These are phyloP conservation scores for Hirschioporus abietinus DNA, from an alignment of 768 basidiomycete species.

Conservation along the genomic window DNA sequence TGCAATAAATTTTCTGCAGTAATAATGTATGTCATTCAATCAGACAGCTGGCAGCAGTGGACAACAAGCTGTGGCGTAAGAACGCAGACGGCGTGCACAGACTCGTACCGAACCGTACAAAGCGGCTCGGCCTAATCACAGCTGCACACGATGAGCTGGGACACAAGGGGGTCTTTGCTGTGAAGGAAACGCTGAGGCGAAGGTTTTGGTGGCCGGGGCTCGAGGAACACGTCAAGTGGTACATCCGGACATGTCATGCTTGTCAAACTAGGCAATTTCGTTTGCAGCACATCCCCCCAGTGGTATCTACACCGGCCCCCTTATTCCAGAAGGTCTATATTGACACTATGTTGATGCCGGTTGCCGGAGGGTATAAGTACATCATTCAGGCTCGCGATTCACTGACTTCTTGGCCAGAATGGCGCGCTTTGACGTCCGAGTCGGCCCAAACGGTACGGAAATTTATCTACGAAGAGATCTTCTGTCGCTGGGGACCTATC, in stretches of 20 bases:
- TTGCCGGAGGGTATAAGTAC: constrained; percentile 25
- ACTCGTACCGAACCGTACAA: constrained; percentile 10
- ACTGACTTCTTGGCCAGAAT: constrained; percentile 30
- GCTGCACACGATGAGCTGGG: constrained; percentile 16
- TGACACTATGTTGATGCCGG: constrained; percentile 37
- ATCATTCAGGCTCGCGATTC: constrained; percentile 33
- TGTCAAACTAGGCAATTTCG: constrained; percentile 28
- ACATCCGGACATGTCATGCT: constrained; percentile 27
- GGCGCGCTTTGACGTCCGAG: constrained; percentile 22
- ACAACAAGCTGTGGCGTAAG: constrained; percentile 14
- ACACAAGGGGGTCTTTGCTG: constrained; percentile 18
- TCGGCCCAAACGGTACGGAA: constrained; percentile 21
- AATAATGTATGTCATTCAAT: too few species aligned
- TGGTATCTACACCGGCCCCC: constrained; percentile 13
- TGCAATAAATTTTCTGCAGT: too few species aligned
- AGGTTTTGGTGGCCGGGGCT: constrained; percentile 24
- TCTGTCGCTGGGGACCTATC: constrained; percentile 37
- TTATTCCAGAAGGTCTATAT: constrained; percentile 32
- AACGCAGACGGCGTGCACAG: constrained; percentile 14
- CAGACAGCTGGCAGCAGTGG: too few species aligned
- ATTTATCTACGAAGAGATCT: constrained; percentile 32
- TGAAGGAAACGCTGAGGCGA: not conserved
- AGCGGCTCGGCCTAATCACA: constrained; percentile 9
- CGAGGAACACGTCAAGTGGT: constrained; percentile 16
- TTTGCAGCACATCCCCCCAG: constrained; percentile 20